Conservation (phyloP, 768 basidiomycete genomes). For the Aureoboletus auriporus region DNA sequence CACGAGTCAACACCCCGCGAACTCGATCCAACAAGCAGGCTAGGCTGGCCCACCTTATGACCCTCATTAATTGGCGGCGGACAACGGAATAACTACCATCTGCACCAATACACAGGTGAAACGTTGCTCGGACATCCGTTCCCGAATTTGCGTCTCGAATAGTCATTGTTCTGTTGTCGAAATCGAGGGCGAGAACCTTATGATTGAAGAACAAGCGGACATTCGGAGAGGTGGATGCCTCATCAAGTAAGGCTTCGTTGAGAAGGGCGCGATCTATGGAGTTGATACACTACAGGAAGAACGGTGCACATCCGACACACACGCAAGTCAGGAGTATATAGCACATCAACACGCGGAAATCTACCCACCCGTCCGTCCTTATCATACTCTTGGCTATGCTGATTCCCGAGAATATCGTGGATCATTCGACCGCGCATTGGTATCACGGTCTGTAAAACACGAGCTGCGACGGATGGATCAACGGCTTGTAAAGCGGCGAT, state of each 20-base stretch:
- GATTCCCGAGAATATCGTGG: conserved; percentile 67
- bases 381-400: conserved; percentile 86
- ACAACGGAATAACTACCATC: conserved; percentile 94
- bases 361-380: conserved; percentile 75
- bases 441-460: conserved; percentile 75
- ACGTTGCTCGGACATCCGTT: conserved; percentile 44
- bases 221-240: conserved; percentile 58
- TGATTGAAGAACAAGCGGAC: conserved; percentile 75
- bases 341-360: conserved; percentile 15
- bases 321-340: conserved; percentile 12
- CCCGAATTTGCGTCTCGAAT: conserved; percentile 45
- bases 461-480: conserved; percentile 62
- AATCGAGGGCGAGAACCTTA: conserved; percentile 75
- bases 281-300: conserved; percentile 73
- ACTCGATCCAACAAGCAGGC: conserved; percentile 7
- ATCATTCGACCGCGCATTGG: conserved; percentile 98
- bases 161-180: conserved; percentile 56
- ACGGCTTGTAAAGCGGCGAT: conserved; percentile 83
- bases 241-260: conserved; percentile 80
- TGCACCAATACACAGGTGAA: conserved; percentile 85
- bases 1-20: conserved; percentile 13
- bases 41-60: conserved; percentile 63
- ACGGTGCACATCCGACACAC: conserved; percentile 18
- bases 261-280: conserved; percentile 88
- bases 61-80: conserved; percentile 92